These are phyloP conservation scores for Fragilariopsis cylindrus DNA, from an alignment of 108 stramenopile species.

Conservation along the genomic window DNA sequence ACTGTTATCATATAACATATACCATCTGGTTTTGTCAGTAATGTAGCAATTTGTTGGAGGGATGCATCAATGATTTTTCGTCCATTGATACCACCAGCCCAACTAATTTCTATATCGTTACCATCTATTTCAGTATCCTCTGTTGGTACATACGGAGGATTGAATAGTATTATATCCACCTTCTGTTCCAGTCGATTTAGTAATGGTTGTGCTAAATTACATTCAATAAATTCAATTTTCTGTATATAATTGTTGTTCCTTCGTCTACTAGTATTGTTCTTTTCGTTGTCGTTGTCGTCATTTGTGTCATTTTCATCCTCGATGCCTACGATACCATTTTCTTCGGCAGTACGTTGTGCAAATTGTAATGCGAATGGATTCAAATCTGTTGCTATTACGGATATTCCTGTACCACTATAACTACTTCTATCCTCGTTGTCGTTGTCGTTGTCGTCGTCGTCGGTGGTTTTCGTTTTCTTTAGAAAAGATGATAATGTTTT, in stretches of 20 bases:
- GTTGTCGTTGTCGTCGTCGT: neutral
- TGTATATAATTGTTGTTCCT: conserved; percentile 13
- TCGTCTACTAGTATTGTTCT: neutral
- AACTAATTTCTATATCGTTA: conserved; percentile 83
- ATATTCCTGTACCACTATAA: conserved; percentile 4
- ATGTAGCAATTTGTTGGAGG: conserved; percentile 68
- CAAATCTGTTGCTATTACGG: conserved; percentile 66
- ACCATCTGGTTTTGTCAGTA: conserved; percentile 62
- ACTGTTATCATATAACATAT: conserved; percentile 85
- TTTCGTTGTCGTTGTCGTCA: neutral
- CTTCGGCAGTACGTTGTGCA: conserved; percentile 55
- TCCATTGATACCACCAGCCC: conserved; percentile 90
- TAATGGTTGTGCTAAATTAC: conserved; percentile 67
- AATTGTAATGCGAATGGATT: conserved; percentile 76
- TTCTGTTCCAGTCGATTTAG: conserved; percentile 31
- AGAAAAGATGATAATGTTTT: neutral
- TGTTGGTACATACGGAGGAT: conserved; percentile 95
- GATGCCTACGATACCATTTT: conserved; percentile 42
- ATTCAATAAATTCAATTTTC: conserved; percentile 44
- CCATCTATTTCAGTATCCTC: conserved; percentile 81
- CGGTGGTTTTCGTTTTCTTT: neutral
- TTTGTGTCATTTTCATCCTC: neutral
- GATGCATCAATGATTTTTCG: conserved; percentile 81
- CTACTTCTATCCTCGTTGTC: conserved; percentile 4
- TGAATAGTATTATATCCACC: conserved; percentile 87